phyloP scores from a whole-genome alignment of 345 rosid species.

The Eucalyptus viminalis region DNA sequence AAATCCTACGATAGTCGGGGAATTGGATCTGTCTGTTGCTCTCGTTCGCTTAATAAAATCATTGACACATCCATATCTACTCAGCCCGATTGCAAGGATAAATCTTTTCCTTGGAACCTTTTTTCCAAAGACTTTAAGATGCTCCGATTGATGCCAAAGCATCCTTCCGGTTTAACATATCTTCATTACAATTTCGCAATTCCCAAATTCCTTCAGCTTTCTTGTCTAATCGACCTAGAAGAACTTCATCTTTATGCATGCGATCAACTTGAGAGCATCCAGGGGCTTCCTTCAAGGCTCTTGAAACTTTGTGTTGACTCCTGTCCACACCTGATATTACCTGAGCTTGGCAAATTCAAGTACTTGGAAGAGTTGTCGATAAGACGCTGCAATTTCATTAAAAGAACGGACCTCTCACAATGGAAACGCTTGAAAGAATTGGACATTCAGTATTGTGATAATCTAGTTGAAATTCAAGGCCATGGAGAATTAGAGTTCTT shows the following conservation, averaged over 20 bases:
- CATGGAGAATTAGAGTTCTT: background rate
- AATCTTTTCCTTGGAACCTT: no score
- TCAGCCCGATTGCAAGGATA: no score
- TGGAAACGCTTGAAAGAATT: no score
- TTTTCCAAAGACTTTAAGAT: no score
- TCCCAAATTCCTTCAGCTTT: background rate
- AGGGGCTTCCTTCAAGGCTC: background rate
- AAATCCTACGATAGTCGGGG: no score
- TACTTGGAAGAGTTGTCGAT: background rate
- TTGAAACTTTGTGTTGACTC: background rate
- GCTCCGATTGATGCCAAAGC: no score
- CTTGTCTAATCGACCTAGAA: background rate
- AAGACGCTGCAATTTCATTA: background rate
- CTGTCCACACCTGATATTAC: background rate
- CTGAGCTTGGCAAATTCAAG: background rate
- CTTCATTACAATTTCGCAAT: no score
- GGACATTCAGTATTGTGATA: accelerated
- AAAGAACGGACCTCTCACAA: background rate
- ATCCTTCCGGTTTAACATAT: no score
- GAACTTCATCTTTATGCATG: background rate
- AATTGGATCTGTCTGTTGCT: no score
- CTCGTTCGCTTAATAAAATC: no score
- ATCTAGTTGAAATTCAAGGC: background rate
- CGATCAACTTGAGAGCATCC: background rate
- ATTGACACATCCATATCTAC: no score